phyloP scores from a whole-genome alignment of 371 early-diverging fungal genomes.

The Mortierella sp. region DNA sequence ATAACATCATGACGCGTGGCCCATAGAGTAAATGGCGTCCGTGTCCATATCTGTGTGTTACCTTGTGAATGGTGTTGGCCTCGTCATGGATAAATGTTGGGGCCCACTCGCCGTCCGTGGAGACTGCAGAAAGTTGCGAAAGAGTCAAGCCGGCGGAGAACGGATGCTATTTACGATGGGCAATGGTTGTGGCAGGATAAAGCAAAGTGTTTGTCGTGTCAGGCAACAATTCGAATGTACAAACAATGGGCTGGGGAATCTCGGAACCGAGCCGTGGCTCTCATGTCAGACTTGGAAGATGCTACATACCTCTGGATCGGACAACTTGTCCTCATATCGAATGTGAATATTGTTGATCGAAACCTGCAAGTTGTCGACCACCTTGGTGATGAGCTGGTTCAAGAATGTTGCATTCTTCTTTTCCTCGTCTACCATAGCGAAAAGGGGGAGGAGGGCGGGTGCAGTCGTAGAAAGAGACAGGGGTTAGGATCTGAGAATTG shows the following conservation, averaged over 20 bases:
- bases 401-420: slow-evolving; percentile 84
- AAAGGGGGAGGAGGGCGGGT: no score
- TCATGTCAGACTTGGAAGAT: not conserved
- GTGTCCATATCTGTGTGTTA: slow-evolving; percentile 31
- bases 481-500: slow-evolving; percentile 7
- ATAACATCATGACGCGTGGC: not conserved
- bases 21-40: not conserved
- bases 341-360: slow-evolving; percentile 96
- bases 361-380: slow-evolving; percentile 96
- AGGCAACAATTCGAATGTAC: not conserved
- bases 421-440: slow-evolving; percentile 61
- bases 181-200: not conserved
- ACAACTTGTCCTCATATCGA: slow-evolving; percentile 91
- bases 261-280: slow-evolving; percentile 13
- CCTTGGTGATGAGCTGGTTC: slow-evolving; percentile 89
- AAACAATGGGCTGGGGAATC: not conserved
- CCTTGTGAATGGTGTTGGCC: slow-evolving; percentile 87
- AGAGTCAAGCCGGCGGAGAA: slow-evolving; percentile 95
- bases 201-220: not conserved
- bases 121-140: slow-evolving; percentile 91
- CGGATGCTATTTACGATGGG: slow-evolving; percentile 63
- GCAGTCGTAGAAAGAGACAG: not conserved
- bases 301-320: slow-evolving; percentile 67
- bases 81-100: slow-evolving; percentile 85
- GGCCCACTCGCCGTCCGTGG: slow-evolving; percentile 93